phyloP scores from a whole-genome alignment of 192 early-diverging fungal genomes.

The Coemansia biformis region DNA sequence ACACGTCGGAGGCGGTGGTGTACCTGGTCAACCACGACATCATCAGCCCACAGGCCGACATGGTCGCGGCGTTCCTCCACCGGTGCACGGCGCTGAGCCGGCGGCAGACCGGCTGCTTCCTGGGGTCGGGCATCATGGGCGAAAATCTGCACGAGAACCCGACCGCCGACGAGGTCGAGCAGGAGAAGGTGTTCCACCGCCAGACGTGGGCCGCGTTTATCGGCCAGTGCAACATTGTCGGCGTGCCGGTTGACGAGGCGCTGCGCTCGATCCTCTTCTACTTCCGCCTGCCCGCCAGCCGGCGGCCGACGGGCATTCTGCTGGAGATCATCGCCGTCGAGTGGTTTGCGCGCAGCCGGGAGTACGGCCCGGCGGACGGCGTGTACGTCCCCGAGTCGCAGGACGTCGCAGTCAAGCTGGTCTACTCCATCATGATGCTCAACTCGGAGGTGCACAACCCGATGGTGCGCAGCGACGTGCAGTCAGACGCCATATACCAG shows the following conservation, averaged over 20 bases:
- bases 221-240: conserved; percentile 43
- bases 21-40: conserved; percentile 49
- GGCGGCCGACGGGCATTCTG: conserved; percentile 34
- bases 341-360: conserved; percentile 42
- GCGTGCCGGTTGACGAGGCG: conserved; percentile 50
- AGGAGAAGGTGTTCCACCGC: conserved; percentile 46
- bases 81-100: conserved; percentile 51
- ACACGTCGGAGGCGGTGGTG: conserved; percentile 44
- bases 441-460: conserved; percentile 52
- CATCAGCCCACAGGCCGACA: conserved; percentile 31
- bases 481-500: conserved; percentile 40
- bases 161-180: conserved; percentile 43
- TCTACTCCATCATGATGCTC: conserved; percentile 48
- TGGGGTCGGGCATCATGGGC: conserved; percentile 44
- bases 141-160: conserved; percentile 46
- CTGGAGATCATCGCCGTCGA: conserved; percentile 46
- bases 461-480: conserved; percentile 33
- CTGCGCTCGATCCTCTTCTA: conserved; percentile 48
- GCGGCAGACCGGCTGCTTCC: conserved; percentile 42
- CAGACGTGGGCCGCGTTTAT: conserved; percentile 46
- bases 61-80: conserved; percentile 45
- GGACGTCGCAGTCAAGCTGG: conserved; percentile 49
- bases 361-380: conserved; percentile 13
- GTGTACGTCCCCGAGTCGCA: conserved; percentile 47
- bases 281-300: conserved; percentile 43